These are phyloP conservation scores for Emmonsiellopsis sp. DNA, from an alignment of 2,329 filamentous ascomycete genomes.

Conservation along the genomic window DNA sequence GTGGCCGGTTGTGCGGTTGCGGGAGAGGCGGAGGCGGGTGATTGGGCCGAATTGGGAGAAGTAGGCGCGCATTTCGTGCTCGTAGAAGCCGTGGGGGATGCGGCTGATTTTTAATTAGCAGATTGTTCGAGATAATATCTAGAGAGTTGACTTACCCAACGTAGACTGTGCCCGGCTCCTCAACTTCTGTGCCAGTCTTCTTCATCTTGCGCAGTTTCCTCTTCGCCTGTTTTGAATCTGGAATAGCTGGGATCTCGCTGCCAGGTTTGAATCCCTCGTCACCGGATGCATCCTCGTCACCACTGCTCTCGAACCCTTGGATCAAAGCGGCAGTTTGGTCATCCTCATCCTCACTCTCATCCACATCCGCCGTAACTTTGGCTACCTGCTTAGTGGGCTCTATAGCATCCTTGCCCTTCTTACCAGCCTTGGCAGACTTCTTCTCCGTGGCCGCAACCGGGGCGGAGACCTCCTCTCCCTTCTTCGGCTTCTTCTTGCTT, in stretches of 20 bases:
- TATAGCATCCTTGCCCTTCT: slow-evolving; percentile 14
- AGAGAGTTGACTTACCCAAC: slow-evolving; percentile 49
- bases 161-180: slow-evolving; percentile 69
- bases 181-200: slow-evolving; percentile 33
- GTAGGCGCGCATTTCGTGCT: slow-evolving; percentile 88
- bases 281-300: slow-evolving; percentile 38
- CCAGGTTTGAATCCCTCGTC: slow-evolving; percentile 40
- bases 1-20: slow-evolving; percentile 83
- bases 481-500: slow-evolving; percentile 42
- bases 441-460: neutral
- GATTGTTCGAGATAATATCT: slow-evolving; percentile 6
- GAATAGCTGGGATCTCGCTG: slow-evolving; percentile 34
- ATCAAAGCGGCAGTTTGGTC: slow-evolving; percentile 48
- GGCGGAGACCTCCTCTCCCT: slow-evolving; percentile 17
- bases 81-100: slow-evolving; percentile 93
- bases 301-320: slow-evolving; percentile 47
- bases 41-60: slow-evolving; percentile 89
- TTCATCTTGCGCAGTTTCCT: slow-evolving; percentile 45
- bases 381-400: slow-evolving; percentile 36
- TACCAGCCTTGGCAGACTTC: slow-evolving; percentile 11
- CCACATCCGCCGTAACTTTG: slow-evolving; percentile 20
- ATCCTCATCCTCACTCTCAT: slow-evolving; percentile 31
- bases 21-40: slow-evolving; percentile 67
- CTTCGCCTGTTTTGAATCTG: slow-evolving; percentile 38
- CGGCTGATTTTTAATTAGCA: slow-evolving; percentile 40